These are phyloP conservation scores for Erigeron canadensis DNA, from an alignment of 129 eudicot species.

Conservation along the genomic window DNA sequence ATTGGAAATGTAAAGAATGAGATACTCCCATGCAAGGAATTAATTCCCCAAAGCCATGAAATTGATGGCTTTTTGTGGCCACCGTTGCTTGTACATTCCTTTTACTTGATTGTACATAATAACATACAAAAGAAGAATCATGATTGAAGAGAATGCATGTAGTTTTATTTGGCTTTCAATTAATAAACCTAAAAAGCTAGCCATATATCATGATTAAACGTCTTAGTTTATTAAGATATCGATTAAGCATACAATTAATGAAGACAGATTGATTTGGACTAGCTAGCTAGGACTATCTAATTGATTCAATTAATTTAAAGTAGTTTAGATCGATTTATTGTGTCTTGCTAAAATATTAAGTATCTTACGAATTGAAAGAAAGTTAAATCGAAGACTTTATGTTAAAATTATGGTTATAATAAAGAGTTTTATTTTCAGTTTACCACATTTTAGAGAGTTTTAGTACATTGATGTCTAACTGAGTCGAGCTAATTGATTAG, in stretches of 20 bases:
- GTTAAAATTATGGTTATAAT: too few species aligned
- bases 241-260: background rate
- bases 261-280: too few species aligned
- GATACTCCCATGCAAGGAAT: conserved; percentile 32
- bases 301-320: too few species aligned
- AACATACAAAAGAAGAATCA: conserved; percentile 15
- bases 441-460: too few species aligned
- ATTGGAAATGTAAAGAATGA: conserved; percentile 15
- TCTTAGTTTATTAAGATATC: background rate
- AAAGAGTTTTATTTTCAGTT: too few species aligned
- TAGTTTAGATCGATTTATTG: too few species aligned
- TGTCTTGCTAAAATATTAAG: too few species aligned
- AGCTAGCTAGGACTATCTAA: too few species aligned
- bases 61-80: conserved; percentile 20
- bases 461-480: too few species aligned
- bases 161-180: background rate
- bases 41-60: conserved; percentile 10
- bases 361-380: too few species aligned
- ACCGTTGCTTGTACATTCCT: conserved; percentile 35
- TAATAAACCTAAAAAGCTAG: background rate
- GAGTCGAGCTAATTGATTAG: too few species aligned
- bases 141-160: conserved; percentile 16
- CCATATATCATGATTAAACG: background rate
- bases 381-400: too few species aligned
- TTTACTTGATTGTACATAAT: conserved; percentile 29